phyloP scores from a whole-genome alignment of 202 grass and related monocot species.

The Zoysia matrella region DNA sequence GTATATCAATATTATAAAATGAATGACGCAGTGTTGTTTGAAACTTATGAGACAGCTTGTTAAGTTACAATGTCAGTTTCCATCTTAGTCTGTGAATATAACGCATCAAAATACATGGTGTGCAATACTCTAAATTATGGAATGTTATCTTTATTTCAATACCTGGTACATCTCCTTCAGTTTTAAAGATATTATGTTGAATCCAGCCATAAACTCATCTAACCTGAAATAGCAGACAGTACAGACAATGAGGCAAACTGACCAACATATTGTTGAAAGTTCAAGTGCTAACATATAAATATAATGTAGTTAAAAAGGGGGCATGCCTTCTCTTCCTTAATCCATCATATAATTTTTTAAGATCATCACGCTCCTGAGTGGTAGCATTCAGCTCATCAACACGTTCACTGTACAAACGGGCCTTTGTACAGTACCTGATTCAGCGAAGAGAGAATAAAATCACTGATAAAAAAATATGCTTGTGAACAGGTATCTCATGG shows the following conservation, averaged over 20 bases:
- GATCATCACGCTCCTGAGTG: conserved; percentile 89
- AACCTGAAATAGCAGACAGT: conserved; percentile 62
- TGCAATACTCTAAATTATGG: not conserved
- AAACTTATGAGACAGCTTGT: not conserved
- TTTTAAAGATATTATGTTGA: conserved; percentile 95
- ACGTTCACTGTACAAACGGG: conserved; percentile 69
- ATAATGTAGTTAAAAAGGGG: not conserved
- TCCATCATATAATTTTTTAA: conserved; percentile 85
- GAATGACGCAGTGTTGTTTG: not conserved
- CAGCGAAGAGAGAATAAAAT: conserved; percentile 40
- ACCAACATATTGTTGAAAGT: not conserved
- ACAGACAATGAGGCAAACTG: conserved; percentile 22
- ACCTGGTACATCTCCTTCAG: conserved; percentile 99
- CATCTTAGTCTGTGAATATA: conserved; percentile 1
- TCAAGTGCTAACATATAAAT: not conserved
- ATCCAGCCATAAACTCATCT: conserved; percentile 98
- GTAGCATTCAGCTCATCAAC: conserved; percentile 82
- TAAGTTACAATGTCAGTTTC: not conserved
- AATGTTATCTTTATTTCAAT: conserved; percentile 13
- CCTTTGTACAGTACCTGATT: conserved; percentile 74
- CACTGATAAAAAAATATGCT: conserved; percentile 29
- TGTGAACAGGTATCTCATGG: conserved; percentile 1
- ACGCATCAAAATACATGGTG: not conserved
- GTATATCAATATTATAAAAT: not conserved
- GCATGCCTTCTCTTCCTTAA: conserved; percentile 80